phyloP scores from a whole-genome alignment of 1,284 basidiomycete genomes.

The Ganoderma boninense region DNA sequence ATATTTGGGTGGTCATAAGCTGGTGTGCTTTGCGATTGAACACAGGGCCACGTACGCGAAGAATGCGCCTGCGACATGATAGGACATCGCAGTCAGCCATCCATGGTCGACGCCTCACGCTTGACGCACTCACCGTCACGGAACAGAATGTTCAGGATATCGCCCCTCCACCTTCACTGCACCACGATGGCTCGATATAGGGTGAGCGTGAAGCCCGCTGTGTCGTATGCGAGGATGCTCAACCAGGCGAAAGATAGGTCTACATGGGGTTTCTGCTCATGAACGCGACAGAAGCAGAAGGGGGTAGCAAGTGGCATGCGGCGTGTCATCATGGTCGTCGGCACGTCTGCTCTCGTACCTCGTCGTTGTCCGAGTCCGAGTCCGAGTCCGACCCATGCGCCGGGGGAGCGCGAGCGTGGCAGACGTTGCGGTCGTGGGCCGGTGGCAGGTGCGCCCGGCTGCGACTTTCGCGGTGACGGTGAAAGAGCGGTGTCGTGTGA shows the following conservation, averaged over 20 bases:
- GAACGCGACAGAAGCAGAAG: too few relatives aligned
- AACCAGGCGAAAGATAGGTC: slow-evolving; percentile 9
- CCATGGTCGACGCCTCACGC: neutral
- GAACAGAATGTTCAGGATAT: slow-evolving; percentile 1
- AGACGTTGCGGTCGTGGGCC: neutral
- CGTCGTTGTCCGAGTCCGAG: too few relatives aligned
- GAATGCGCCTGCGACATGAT: neutral
- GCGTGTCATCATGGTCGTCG: slow-evolving; percentile 58
- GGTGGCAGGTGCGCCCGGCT: slow-evolving; percentile 51
- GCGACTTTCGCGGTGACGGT: slow-evolving; percentile 49
- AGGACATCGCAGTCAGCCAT: neutral
- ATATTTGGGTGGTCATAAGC: neutral
- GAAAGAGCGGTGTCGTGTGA: slow-evolving; percentile 27
- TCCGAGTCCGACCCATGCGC: too few relatives aligned
- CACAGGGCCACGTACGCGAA: neutral
- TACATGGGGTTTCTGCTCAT: neutral
- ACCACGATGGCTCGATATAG: neutral
- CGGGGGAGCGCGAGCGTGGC: too few relatives aligned
- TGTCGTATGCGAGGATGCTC: slow-evolving; percentile 5
- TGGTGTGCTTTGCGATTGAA: too few relatives aligned
- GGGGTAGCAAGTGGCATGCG: too few relatives aligned
- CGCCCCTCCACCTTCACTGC: neutral
- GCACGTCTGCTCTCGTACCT: slow-evolving; percentile 66
- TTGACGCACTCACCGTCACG: slow-evolving; percentile 6
- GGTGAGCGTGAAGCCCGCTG: neutral